Conservation (phyloP, 305 asterid species). For the Fraxinus xanthoxyloides region DNA sequence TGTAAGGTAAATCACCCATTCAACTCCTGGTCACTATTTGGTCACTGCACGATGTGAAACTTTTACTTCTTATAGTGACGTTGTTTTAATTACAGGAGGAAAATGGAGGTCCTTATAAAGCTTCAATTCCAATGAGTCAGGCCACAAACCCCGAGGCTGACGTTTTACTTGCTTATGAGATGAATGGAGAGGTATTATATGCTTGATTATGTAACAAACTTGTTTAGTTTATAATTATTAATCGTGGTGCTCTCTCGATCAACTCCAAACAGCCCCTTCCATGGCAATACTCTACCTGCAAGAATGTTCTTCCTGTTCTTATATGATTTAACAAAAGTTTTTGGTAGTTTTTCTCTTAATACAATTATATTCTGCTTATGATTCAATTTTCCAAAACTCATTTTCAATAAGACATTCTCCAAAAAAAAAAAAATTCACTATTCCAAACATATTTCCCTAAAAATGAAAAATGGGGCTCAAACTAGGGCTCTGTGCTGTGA, state of each 20-base stretch:
- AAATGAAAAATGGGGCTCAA: too few species aligned
- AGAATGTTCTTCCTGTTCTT: not conserved
- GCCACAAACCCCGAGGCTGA: slow-evolving; percentile 92
- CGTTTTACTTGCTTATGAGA: slow-evolving; percentile 91
- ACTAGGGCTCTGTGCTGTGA: not conserved
- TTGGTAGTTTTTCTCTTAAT: not conserved
- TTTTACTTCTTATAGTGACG: slow-evolving; percentile 22
- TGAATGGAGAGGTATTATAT: slow-evolving; percentile 85
- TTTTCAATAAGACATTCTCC: too few species aligned
- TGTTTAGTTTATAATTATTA: not conserved
- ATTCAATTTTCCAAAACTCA: too few species aligned
- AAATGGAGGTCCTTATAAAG: slow-evolving; percentile 93
- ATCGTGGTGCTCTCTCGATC: not conserved
- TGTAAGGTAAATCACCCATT: slow-evolving; percentile 63
- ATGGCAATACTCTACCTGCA: not conserved
- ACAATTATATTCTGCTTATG: not conserved
- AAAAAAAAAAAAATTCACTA: too few species aligned
- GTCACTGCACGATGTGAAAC: slow-evolving; percentile 7
- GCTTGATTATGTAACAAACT: not conserved
- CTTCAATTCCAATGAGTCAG: slow-evolving; percentile 78
- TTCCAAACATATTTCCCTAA: too few species aligned
- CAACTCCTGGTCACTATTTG: slow-evolving; percentile 11
- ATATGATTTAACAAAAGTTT: not conserved
- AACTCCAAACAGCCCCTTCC: not conserved
- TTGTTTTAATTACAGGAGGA: slow-evolving; percentile 62